Evolutionary conservation across 2,329 filamentous ascomycete genomes (phyloP).

Genomic region (Apiospora sp.): DNA sequence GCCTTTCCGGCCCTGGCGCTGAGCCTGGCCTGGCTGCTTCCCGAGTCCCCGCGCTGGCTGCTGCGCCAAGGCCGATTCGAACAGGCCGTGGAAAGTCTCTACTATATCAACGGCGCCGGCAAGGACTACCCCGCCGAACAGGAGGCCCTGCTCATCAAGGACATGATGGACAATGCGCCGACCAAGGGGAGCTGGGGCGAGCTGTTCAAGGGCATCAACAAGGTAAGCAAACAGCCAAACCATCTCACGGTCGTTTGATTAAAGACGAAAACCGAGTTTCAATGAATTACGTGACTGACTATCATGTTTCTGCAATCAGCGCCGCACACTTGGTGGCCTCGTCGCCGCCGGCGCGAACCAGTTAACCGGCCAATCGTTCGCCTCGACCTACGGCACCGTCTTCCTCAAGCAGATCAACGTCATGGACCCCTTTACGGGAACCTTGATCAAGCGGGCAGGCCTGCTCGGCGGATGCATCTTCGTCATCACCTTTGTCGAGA

Average conservation of each 20-base stretch:
- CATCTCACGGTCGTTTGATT: no score
- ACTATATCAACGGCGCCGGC: conserved; percentile 1
- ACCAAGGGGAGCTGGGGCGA: neutral
- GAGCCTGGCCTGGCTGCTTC: neutral
- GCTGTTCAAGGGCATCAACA: neutral
- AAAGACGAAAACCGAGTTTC: no score
- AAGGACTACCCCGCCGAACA: neutral
- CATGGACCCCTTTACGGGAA: neutral
- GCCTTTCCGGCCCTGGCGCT: conserved; percentile 4
- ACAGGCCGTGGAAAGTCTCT: neutral
- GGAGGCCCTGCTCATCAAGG: neutral
- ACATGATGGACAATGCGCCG: neutral
- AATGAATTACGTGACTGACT: no score
- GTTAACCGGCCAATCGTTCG: neutral
- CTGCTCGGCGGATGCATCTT: neutral
- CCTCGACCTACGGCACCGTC: neutral
- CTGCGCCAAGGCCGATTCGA: neutral
- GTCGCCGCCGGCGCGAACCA: neutral
- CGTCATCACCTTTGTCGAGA: neutral
- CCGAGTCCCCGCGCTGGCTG: conserved; percentile 1
- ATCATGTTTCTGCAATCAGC: neutral
- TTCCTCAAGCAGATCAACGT: conserved; percentile 11
- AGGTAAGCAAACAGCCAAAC: neutral
- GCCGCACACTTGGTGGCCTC: neutral
- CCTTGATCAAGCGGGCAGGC: neutral